Conservation (phyloP, 2,329 filamentous ascomycete species). For the Fusarium sp. region DNA sequence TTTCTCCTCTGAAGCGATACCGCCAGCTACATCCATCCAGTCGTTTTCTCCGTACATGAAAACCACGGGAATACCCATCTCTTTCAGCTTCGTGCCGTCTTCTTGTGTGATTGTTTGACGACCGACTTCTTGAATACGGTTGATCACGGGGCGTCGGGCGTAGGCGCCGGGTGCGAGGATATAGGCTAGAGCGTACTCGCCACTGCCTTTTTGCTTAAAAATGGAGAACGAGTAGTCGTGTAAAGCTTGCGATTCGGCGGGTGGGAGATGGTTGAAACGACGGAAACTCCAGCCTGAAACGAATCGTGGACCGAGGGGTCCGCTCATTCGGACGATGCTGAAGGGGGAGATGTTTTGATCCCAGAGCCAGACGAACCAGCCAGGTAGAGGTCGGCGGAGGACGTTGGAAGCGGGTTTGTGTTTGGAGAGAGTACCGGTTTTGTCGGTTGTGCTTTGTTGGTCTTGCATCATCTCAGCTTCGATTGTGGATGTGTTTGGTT, state of each 20-base stretch:
- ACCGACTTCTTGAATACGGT: conserved; percentile 86
- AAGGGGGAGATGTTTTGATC: conserved; percentile 97
- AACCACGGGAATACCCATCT: conserved; percentile 82
- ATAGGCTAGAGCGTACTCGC: conserved; percentile 93
- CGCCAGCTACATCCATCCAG: conserved; percentile 97
- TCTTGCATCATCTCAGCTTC: conserved; percentile 84
- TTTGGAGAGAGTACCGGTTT: conserved; percentile 53
- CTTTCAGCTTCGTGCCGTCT: conserved; percentile 48
- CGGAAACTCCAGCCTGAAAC: conserved; percentile 96
- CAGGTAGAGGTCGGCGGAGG: conserved; percentile 71
- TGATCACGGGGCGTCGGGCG: conserved; percentile 86
- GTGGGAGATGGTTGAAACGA: conserved; percentile 88
- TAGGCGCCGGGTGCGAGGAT: conserved; percentile 94
- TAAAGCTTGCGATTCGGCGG: conserved; percentile 81
- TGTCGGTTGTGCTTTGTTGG: conserved; percentile 63
- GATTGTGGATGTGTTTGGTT: conserved; percentile 77
- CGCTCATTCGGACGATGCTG: conserved; percentile 85
- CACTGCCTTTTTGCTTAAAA: conserved; percentile 90
- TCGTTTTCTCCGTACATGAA: conserved; percentile 98
- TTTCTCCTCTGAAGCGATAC: conserved; percentile 81
- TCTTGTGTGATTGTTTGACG: conserved; percentile 67
- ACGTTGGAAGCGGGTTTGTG: conserved; percentile 45
- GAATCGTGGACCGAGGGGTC: conserved; percentile 88
- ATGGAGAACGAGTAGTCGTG: conserved; percentile 96
- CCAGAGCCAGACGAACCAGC: conserved; percentile 94